A percentile compares a stretch with the other conserved stretches of the same genome.
Evolutionary conservation across 1,284 basidiomycete species (phyloP).

Genomic region (Anthracocystis panici-leucophaei): DNA sequence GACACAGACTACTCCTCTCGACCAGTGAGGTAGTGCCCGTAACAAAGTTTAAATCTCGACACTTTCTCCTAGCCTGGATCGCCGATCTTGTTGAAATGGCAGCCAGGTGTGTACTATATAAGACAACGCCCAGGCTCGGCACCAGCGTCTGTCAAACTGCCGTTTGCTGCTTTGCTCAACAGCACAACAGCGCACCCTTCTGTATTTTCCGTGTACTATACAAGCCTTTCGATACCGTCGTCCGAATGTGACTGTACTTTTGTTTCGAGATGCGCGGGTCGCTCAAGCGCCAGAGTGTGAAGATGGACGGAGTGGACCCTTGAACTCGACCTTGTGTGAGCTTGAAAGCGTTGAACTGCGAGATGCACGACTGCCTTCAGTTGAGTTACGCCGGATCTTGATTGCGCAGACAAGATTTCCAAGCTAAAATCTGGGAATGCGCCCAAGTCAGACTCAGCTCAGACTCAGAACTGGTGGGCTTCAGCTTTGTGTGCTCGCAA

Average conservation of each 20-base stretch:
- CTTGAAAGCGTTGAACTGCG: background rate
- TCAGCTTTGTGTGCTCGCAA: background rate
- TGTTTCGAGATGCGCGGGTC: background rate
- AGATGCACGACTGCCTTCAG: no score
- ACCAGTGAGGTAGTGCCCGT: conserved; percentile 15
- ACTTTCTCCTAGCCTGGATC: background rate
- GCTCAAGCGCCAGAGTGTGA: background rate
- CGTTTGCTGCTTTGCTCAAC: no score
- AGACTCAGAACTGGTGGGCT: no score
- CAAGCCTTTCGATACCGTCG: conserved; percentile 24
- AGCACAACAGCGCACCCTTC: no score
- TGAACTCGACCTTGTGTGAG: background rate
- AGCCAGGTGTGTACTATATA: conserved; percentile 23
- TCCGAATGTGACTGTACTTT: conserved; percentile 9
- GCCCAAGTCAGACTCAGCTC: no score
- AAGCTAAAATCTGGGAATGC: background rate
- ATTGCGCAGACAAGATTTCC: background rate
- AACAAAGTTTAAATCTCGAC: background rate
- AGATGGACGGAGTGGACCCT: background rate
- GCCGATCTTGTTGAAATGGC: background rate
- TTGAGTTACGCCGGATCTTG: background rate
- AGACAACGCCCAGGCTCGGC: background rate
- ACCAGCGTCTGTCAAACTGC: background rate
- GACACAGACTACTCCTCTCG: conserved; percentile 21
- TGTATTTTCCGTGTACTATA: conserved; percentile 23